Base-by-base conservation (phyloP, 768 basidiomycete genomes). In the Boletus pseudopeckii region DNA sequence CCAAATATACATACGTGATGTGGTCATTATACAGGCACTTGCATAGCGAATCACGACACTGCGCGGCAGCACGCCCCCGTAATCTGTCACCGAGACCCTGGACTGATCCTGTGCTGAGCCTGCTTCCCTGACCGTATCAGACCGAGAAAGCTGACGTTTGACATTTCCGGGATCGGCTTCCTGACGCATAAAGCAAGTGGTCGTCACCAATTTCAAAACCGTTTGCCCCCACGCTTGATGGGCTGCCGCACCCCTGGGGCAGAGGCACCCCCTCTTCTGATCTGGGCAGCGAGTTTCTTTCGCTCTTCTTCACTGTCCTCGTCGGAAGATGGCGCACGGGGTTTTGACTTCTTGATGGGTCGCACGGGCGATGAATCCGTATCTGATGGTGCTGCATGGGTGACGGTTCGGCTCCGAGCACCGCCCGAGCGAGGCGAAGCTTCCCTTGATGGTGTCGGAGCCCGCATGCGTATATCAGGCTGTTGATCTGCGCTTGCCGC, bases 161-260 rank as follows among this genome's bases (percentile, higher is more conserved):
- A 39, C 45, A 34, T 45, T 30, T 34, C 49, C 26, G 7, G 39
- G 37, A 9, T 30, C 47, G 22, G 44, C 44, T 46, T 28, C 46
- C 45, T 36, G 42, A 52, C 28, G 14, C 32, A 26, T 24, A 33
- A 15, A 18, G 34, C 37, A 51, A 43, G 43, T 24, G 56, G 51
- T 15, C 17, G 22, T 20, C 18, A 17, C 22, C 10, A 49, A 44
- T 56, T 77, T 76, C 89, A 74, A 88, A 91, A 68, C 57, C 85
- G 80, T 67, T 82, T 87, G 30, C 84, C 86, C 34, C 85, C 85
- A 59, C 88, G 80, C 71, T 84, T 90, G 56, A 90, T 74, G 5
- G 89, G 89, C 60, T 91, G 88, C 61, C 82, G 80, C 41, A 83
- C 76, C 38, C 83, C 83, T 50, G 83, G 74, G 55, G 75, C 74